These are phyloP conservation scores for Rosellinia necatrix DNA, from an alignment of 2,329 filamentous ascomycete species.

Conservation along the genomic window DNA sequence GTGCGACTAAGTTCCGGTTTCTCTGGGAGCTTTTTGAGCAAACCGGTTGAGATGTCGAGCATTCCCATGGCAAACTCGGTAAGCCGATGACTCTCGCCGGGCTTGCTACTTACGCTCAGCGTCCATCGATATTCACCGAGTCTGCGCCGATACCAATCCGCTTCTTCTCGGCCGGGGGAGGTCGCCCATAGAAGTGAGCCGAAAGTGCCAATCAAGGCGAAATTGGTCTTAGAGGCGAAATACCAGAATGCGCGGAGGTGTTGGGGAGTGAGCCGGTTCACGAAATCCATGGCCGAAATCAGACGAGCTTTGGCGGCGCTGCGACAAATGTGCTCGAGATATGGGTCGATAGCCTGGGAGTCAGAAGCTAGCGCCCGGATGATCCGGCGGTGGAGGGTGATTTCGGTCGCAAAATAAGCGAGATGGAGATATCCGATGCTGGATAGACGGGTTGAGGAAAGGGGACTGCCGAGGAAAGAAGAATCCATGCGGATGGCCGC, in stretches of 20 bases:
- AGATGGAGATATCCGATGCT: slow-evolving; percentile 82
- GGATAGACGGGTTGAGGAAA: slow-evolving; percentile 53
- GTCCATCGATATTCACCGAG: slow-evolving; percentile 95
- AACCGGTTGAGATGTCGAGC: slow-evolving; percentile 71
- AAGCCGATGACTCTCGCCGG: slow-evolving; percentile 61
- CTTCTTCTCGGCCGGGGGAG: slow-evolving; percentile 83
- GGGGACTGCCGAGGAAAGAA: slow-evolving; percentile 50
- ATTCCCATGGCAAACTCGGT: slow-evolving; percentile 78
- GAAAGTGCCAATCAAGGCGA: slow-evolving; percentile 93
- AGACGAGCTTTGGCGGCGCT: slow-evolving; percentile 91
- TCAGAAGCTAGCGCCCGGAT: slow-evolving; percentile 73
- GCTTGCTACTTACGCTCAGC: slow-evolving; percentile 80
- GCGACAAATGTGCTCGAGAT: slow-evolving; percentile 89
- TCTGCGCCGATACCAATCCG: slow-evolving; percentile 86
- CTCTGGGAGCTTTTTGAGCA: slow-evolving; percentile 71
- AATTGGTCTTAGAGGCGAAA: slow-evolving; percentile 85
- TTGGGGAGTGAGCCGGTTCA: slow-evolving; percentile 84
- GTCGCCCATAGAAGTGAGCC: slow-evolving; percentile 89
- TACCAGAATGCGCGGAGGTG: slow-evolving; percentile 95
- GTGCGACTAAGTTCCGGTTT: slow-evolving; percentile 69
- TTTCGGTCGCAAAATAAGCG: slow-evolving; percentile 92
- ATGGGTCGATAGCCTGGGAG: slow-evolving; percentile 65
- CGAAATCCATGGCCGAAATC: slow-evolving; percentile 96
- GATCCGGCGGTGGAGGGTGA: slow-evolving; percentile 88
- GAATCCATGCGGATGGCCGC: slow-evolving; percentile 67